These are phyloP conservation scores for Volvox carteri DNA, from an alignment of 163 green algal species.

Conservation along the genomic window DNA sequence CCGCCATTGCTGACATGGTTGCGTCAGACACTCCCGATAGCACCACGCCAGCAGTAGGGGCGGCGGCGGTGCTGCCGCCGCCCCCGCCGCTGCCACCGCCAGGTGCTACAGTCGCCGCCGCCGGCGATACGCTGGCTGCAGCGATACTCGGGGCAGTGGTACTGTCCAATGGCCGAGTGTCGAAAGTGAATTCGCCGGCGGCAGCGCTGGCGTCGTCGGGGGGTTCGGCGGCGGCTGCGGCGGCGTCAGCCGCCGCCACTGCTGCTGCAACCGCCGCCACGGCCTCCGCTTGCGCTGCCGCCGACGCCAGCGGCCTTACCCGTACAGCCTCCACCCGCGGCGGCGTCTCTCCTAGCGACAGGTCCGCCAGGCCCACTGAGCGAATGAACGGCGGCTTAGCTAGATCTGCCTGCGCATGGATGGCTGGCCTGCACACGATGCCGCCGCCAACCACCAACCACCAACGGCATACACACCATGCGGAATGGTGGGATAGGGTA, in stretches of 20 bases:
- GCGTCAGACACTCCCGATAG: slow-evolving; percentile 14
- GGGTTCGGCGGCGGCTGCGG: background rate
- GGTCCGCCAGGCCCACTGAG: slow-evolving; percentile 27
- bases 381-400: slow-evolving; percentile 50
- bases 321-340: slow-evolving; percentile 29
- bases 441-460: slow-evolving; percentile 1
- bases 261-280: background rate
- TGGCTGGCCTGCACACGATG: slow-evolving; percentile 16
- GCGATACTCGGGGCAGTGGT: background rate
- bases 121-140: background rate
- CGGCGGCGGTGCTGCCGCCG: too few species aligned
- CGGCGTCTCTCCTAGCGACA: slow-evolving; percentile 12
- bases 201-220: background rate
- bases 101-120: too few species aligned
- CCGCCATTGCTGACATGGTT: slow-evolving; percentile 31
- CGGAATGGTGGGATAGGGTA: too few species aligned
- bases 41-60: slow-evolving; percentile 10
- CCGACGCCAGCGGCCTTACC: slow-evolving; percentile 40
- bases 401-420: slow-evolving; percentile 5
- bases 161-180: background rate
- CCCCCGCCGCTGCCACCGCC: background rate
- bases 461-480: too few species aligned
- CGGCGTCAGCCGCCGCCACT: background rate
- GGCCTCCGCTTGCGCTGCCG: slow-evolving; percentile 14
- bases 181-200: background rate